Conservation (phyloP, 2,329 filamentous ascomycete species). For the Colletotrichum musicola region DNA sequence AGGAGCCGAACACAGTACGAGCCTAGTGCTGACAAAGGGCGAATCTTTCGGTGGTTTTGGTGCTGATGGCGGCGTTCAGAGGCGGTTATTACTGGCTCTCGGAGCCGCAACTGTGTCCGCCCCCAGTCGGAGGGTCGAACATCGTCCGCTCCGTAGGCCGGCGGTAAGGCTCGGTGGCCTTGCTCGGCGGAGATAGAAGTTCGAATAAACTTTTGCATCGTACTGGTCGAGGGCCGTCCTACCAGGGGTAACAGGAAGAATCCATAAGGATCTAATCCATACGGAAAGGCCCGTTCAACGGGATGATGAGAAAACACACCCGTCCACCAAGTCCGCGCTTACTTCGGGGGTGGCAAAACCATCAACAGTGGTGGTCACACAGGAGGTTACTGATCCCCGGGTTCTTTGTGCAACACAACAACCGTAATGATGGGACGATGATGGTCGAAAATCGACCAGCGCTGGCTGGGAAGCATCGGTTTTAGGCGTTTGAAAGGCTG, state of each 20-base stretch:
- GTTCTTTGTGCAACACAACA: not conserved
- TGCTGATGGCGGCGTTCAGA: not conserved
- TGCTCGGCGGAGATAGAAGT: constrained; percentile 4
- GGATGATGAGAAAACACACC: not conserved
- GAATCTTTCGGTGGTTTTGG: constrained; percentile 3
- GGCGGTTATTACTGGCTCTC: not conserved
- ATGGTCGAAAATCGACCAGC: not conserved
- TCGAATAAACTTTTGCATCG: constrained; percentile 17
- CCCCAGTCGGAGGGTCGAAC: constrained; percentile 4
- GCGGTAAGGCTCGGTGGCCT: not conserved
- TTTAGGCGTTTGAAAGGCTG: no score
- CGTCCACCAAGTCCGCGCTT: not conserved
- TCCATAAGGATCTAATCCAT: not conserved
- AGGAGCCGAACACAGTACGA: constrained; percentile 7
- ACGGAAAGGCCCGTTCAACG: constrained; percentile 11
- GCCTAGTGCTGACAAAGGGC: constrained; percentile 19
- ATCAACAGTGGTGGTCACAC: not conserved
- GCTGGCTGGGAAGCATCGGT: no score
- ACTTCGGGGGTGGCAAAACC: not conserved
- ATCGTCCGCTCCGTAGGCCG: constrained; percentile 3
- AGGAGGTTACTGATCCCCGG: not conserved
- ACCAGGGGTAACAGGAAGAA: constrained; percentile 1
- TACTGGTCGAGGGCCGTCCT: not conserved
- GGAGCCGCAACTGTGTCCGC: not conserved
- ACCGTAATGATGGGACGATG: not conserved